phyloP scores from a whole-genome alignment of 805 yeast species.

The Schwanniomyces sp. region DNA sequence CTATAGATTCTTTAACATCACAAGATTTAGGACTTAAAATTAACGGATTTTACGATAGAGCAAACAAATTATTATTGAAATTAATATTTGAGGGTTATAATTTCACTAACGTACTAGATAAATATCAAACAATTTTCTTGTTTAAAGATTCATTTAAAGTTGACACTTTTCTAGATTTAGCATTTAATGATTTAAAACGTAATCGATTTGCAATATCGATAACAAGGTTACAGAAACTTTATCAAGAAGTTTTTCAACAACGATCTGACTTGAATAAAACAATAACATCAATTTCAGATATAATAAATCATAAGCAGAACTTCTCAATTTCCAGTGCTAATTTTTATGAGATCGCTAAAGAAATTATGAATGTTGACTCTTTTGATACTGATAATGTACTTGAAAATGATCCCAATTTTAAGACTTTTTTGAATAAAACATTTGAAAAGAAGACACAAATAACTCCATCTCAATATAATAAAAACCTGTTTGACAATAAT shows the following conservation, averaged over 20 bases:
- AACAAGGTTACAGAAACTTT: conserved; percentile 24
- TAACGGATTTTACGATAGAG: conserved; percentile 60
- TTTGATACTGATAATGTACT: conserved; percentile 55
- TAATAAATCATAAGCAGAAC: conserved; percentile 16
- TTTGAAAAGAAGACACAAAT: conserved; percentile 21
- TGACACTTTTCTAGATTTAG: conserved; percentile 50
- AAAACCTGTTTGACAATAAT: conserved; percentile 19
- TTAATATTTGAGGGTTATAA: conserved; percentile 63
- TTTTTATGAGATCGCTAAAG: conserved; percentile 45
- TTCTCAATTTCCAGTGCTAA: conserved; percentile 44
- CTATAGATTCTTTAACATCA: conserved; percentile 31
- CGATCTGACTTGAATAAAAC: not conserved
- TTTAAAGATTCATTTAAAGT: conserved; percentile 52
- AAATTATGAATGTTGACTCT: conserved; percentile 53
- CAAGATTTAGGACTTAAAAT: conserved; percentile 55
- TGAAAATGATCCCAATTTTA: conserved; percentile 40
- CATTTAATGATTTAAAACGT: conserved; percentile 54
- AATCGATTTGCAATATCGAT: conserved; percentile 31
- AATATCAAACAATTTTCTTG: conserved; percentile 59
- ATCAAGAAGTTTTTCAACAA: conserved; percentile 14
- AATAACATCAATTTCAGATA: conserved; percentile 6
- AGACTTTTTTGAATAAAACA: conserved; percentile 44
- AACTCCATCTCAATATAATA: conserved; percentile 9
- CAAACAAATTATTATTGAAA: conserved; percentile 60
- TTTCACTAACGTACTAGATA: conserved; percentile 45